Conservation (phyloP, 75 land plant genomes). For the Cunninghamia lanceolata region DNA sequence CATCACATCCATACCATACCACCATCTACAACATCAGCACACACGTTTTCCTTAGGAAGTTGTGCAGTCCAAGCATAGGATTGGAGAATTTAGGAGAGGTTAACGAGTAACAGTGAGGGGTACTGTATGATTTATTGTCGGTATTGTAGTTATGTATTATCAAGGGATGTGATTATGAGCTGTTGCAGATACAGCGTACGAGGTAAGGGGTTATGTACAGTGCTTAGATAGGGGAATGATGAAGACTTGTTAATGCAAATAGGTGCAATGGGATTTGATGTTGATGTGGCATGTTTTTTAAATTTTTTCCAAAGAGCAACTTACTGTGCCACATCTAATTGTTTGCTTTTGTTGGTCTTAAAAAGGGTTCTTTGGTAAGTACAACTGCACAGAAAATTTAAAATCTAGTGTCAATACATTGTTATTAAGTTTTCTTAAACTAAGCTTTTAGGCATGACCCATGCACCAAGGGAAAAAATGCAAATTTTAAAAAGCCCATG, state of each 20-base stretch:
- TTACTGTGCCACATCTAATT: neutral
- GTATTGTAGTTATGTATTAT: neutral
- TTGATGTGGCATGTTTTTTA: neutral
- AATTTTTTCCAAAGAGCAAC: too few relatives aligned
- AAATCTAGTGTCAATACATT: too few relatives aligned
- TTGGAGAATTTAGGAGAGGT: neutral
- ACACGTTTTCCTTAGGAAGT: constrained; percentile 10
- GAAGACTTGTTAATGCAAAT: neutral
- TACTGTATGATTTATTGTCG: neutral
- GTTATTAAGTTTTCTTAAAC: too few relatives aligned
- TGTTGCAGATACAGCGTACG: constrained; percentile 10
- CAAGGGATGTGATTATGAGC: neutral
- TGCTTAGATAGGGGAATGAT: neutral
- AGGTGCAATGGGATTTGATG: neutral
- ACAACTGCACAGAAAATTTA: too few relatives aligned
- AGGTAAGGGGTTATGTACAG: constrained; percentile 1
- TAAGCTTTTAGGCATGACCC: too few relatives aligned
- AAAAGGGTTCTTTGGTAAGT: too few relatives aligned
- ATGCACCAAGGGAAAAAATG: too few relatives aligned
- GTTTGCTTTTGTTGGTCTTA: too few relatives aligned
- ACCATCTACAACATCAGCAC: neutral
- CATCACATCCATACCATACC: neutral
- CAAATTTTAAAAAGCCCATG: too few relatives aligned
- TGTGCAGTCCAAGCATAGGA: constrained; percentile 7
- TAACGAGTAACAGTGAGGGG: neutral